Evolutionary conservation across 306 rosid species (phyloP), one percentile per base, ranked within the genome.

Genomic region (Fragaria ananassa): DNA sequence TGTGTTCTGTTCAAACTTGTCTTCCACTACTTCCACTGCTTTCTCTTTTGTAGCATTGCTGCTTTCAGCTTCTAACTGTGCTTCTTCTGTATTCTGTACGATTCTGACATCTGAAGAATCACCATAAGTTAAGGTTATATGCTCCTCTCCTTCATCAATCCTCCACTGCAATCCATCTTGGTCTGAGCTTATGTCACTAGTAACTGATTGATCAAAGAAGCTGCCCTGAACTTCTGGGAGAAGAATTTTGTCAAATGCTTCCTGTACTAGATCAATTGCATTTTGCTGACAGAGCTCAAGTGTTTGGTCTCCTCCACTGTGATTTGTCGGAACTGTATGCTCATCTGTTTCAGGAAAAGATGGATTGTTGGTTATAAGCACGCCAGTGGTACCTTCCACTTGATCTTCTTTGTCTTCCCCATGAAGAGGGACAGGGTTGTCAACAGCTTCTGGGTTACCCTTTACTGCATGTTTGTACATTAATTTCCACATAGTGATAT

Each of bases 201-300:
- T 65, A 68, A 57, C 54, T 21, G 70, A 73, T 58, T 15, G 60
- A 61, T 80, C 89, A 31, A 77, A 76, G 11, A 85, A 68, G 23
- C 46, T 49, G 74, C 82, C 85, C 75, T 81, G 92, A 75, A 86
- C 80, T 78, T 90, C 96, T 0, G 91, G 96, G 56, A 95, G 93
- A 82, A 92, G 97, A 73, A 95, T 90, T 71, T 85, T 90, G 79
- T 95, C 91, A 78, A 95, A 87, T 29, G 98, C 99, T 78, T 88
- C 87, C 77, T 88, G 96, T 75, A 92, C 97, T 45, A 92, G 84
- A 79, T 89, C 82, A 78, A 92, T 60, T 37, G 91, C 91, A 31
- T 87, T 77, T 34, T 27, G 71, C 73, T 81, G 78, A 63, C 45
- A 71, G 64, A 71, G 61, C 71, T 81, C 85, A 6, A 81, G 76